Conservation (phyloP, 805 yeast genomes). For the Saccharomycopsis sp. region DNA sequence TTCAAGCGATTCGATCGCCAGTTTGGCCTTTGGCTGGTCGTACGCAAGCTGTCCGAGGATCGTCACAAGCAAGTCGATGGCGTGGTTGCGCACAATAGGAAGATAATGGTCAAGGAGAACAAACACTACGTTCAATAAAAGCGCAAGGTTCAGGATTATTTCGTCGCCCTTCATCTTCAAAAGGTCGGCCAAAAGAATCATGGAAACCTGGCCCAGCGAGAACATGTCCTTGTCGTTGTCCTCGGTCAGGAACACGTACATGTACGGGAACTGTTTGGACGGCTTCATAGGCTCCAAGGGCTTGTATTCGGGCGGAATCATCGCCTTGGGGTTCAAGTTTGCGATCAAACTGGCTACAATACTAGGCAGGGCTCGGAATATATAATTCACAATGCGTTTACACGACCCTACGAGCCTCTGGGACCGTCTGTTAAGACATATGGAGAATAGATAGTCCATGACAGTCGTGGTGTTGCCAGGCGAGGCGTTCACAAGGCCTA, state of each 20-base stretch:
- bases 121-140: conserved; percentile 71
- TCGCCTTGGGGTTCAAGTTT: conserved; percentile 74
- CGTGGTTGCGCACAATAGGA: conserved; percentile 76
- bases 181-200: conserved; percentile 78
- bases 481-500: conserved; percentile 77
- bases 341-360: conserved; percentile 56
- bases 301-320: conserved; percentile 68
- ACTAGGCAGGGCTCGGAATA: conserved; percentile 52
- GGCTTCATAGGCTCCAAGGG: conserved; percentile 28
- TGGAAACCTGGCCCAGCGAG: conserved; percentile 80
- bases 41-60: conserved; percentile 57
- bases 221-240: conserved; percentile 59
- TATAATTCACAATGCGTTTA: conserved; percentile 72
- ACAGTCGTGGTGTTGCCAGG: conserved; percentile 66
- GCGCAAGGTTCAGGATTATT: conserved; percentile 55
- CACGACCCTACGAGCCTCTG: conserved; percentile 71
- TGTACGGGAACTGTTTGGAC: conserved; percentile 55
- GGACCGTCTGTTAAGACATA: conserved; percentile 64
- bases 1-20: conserved; percentile 52
- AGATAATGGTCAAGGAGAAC: conserved; percentile 85
- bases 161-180: conserved; percentile 45
- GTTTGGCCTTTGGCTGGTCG: conserved; percentile 46
- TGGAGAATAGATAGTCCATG: conserved; percentile 59
- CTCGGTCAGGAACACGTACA: conserved; percentile 44
- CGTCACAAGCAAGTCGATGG: conserved; percentile 59